Base-by-base conservation (phyloP, 257 asterid genomes). In the Solanum rostratum region DNA sequence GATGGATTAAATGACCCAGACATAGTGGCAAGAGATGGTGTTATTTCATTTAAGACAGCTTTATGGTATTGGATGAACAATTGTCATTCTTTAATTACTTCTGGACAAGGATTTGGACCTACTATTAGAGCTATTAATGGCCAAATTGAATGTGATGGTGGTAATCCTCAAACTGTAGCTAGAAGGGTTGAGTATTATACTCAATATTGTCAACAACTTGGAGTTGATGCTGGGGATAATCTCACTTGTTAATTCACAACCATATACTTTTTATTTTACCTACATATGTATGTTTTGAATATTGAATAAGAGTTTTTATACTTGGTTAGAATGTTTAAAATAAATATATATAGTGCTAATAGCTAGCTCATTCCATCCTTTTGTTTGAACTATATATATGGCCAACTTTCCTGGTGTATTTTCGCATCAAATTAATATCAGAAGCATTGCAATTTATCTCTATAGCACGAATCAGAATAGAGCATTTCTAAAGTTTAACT, bases 41-140 rank as follows among this genome's bases (percentile, higher is more conserved):
- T 87, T 55, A 70, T 88, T 55, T 89, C 94, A 5, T 91, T 91
- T 60, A 85, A 85, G 85, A 90, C 92, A 14, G 93, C 80, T 3
- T 83, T 91, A 27, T 91, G 94, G 94, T 90, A 10, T 52, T 90
- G 94, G 94, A 92, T 92, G 94, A 89, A 88, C 49, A 53, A 88
- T 13, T 88, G 91, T 39, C 94, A 90, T 15, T 85, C 88, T 39
- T 60, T 65, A 16, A 88, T 92, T 20, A 87, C 66, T 53, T 82
- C 92, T 2, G 92, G 92, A 1, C 87, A 84, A 63, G 94, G 94
- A 1, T 92, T 92, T 15, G 93, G 95, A 2, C 85, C 91, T 0
- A 92, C 94, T 0, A 92, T 88, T 84, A 92, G 90, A 2, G 90
- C 91, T 13, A 84, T 92, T 46, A 90, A 92, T 20, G 90, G 93